Evolutionary conservation across 345 rosid genomes (phyloP), one percentile per base, ranked within the genome.

Genomic region (Combretum micranthum): DNA sequence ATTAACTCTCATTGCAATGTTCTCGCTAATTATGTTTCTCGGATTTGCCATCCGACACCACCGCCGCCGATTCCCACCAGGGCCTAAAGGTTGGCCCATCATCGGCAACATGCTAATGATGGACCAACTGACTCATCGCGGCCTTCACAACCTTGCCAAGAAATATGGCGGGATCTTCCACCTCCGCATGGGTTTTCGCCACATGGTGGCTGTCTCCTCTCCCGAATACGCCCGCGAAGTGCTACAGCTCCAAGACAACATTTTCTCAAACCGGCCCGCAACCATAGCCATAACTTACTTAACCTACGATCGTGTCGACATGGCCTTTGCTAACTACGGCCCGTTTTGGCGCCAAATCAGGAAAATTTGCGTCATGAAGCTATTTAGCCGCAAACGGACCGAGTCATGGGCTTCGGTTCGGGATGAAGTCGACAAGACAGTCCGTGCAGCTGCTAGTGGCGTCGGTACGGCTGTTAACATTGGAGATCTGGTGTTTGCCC

Each of bases 271-370:
- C 69, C 68, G 99, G 0, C 95, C 99, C 0, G 96, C 95, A 46
- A 87, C 85, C 20, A 73, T 82, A 53, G 96, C 96, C 64, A 86
- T 85, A 49, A 71, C 80, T 52, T 90, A 85, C 60, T 78, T 94
- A n/a, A 90, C 96, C 11, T 94, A 94, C 42, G 82, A 84, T 51
- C 78, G 96, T 10, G 88, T 95, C 2, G 97, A 94, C 64, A 87
- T 94, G 96, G 99, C 99, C 37, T 94, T 94, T 17, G 92, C 97
- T 14, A 83, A 87, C 69, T 94, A 90, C 59, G 99, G 99, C 0
- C 97, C 99, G 1, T 90, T 87, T 49, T 90, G 99, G 99, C 69
- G 99, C 32, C 97, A 90, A 79, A 90, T 90, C 97, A 70, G 99
- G 1, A 94, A 94, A 75, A 79, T 90, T 2, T 84, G 95, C 46